Conservation (phyloP, 495 filamentous ascomycete species). For the Copromyces sp. region DNA sequence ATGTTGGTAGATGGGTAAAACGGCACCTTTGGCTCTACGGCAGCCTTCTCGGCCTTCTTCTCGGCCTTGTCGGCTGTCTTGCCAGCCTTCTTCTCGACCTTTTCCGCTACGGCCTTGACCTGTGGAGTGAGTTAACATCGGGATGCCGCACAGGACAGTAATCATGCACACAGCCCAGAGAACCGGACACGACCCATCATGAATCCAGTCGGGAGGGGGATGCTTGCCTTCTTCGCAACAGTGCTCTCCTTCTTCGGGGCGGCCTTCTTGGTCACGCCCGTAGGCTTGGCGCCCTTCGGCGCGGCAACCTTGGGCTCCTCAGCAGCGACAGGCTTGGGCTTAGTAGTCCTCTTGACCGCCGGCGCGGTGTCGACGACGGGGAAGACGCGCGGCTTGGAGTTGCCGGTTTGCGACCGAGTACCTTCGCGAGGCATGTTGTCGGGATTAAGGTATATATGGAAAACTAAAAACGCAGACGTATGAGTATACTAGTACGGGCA, state of each 20-base stretch:
- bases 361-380: conserved; percentile 39
- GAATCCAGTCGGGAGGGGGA: neutral
- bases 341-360: conserved; percentile 36
- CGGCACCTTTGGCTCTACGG: conserved; percentile 11
- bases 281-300: conserved; percentile 39
- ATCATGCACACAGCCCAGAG: neutral
- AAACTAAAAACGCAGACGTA: neutral
- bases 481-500: neutral
- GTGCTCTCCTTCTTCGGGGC: conserved; percentile 38
- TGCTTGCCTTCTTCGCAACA: conserved; percentile 38
- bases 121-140: conserved; percentile 23
- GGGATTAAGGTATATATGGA: neutral
- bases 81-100: conserved; percentile 24
- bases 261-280: conserved; percentile 46
- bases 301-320: conserved; percentile 26
- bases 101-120: conserved; percentile 41
- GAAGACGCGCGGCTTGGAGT: conserved; percentile 45
- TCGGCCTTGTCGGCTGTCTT: conserved; percentile 15
- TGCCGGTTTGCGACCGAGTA: conserved; percentile 45
- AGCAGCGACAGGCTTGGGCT: conserved; percentile 25
- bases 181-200: neutral
- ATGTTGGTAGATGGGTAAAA: neutral
- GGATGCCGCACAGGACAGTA: neutral
- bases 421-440: conserved; percentile 44
- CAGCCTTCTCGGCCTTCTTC: conserved; percentile 17